These are phyloP conservation scores for Emericellopsis cladophorae DNA, from an alignment of 2,329 filamentous ascomycete genomes.

Conservation along the genomic window DNA sequence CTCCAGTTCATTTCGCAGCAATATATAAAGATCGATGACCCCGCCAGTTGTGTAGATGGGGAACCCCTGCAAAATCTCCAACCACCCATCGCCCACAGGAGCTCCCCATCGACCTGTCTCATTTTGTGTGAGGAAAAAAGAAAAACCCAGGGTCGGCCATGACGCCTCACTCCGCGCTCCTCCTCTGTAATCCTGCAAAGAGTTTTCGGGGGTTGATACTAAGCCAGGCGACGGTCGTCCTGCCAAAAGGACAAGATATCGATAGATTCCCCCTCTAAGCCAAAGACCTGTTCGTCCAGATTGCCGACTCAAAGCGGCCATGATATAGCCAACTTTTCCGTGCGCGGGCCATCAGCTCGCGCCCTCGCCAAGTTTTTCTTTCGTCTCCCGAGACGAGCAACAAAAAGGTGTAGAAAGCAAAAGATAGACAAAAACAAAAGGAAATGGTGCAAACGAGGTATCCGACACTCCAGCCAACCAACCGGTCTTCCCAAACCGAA, in stretches of 20 bases:
- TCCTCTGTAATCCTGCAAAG: too few species aligned
- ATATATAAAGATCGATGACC: conserved; percentile 1
- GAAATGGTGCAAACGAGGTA: conserved; percentile 9
- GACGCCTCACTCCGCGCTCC: too few species aligned
- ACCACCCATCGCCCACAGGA: too few species aligned
- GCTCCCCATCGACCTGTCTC: not conserved
- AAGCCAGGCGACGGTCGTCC: conserved; percentile 11
- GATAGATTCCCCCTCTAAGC: too few species aligned
- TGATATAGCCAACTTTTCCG: conserved; percentile 15
- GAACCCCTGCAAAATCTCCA: too few species aligned
- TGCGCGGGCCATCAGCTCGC: conserved; percentile 4
- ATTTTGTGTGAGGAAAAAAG: conserved; percentile 3
- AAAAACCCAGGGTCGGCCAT: not conserved
- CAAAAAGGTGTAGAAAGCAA: conserved; percentile 1
- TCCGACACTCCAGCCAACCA: conserved; percentile 23
- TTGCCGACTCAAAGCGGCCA: conserved; percentile 20
- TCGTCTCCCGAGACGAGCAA: not conserved
- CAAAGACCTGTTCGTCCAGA: not conserved
- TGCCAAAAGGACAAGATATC: not conserved
- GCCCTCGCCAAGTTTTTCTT: conserved; percentile 11
- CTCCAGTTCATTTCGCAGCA: conserved; percentile 1
- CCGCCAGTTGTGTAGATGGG: too few species aligned
- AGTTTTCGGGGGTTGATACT: conserved; percentile 6
- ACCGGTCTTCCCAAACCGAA: conserved; percentile 16
- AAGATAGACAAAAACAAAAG: conserved; percentile 5